Percentiles rank a stretch among this genome's conserved stretches.
Evolutionary conservation across 1,284 basidiomycete species (phyloP).

Genomic region (Nidula niveotomentosa): DNA sequence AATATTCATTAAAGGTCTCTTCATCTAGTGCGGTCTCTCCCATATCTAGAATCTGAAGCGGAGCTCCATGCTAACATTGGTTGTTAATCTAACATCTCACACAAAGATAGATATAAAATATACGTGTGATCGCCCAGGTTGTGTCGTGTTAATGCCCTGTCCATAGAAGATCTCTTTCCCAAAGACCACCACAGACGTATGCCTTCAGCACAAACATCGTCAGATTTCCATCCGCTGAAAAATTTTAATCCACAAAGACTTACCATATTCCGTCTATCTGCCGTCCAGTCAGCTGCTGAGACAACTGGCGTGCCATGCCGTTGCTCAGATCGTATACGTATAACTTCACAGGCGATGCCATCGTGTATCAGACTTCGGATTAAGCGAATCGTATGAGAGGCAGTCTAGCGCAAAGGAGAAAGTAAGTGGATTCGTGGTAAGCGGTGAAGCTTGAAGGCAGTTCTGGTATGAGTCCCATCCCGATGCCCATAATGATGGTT

Average conservation of each 20-base stretch:
- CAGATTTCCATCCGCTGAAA: background rate
- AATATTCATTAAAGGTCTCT: constrained; percentile 81
- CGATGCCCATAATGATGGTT: no score
- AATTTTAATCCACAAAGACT: constrained; percentile 16
- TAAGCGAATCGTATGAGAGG: no score
- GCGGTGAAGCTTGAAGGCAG: no score
- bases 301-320: constrained; percentile 79
- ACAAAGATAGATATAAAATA: constrained; percentile 18
- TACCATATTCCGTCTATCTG: constrained; percentile 91
- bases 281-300: constrained; percentile 76
- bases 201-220: constrained; percentile 44
- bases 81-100: background rate
- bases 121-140: constrained; percentile 80
- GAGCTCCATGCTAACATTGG: constrained; percentile 69
- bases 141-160: constrained; percentile 70
- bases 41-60: constrained; percentile 75
- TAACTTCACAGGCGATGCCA: constrained; percentile 57
- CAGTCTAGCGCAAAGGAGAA: no score
- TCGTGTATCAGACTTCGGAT: constrained; percentile 6
- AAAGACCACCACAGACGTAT: constrained; percentile 88
- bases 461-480: no score
- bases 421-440: no score
- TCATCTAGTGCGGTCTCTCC: constrained; percentile 84
- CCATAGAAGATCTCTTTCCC: constrained; percentile 89
- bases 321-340: constrained; percentile 92